Evolutionary conservation across 2,329 filamentous ascomycete genomes (phyloP).

Genomic region (Apiospora saccharicola): DNA sequence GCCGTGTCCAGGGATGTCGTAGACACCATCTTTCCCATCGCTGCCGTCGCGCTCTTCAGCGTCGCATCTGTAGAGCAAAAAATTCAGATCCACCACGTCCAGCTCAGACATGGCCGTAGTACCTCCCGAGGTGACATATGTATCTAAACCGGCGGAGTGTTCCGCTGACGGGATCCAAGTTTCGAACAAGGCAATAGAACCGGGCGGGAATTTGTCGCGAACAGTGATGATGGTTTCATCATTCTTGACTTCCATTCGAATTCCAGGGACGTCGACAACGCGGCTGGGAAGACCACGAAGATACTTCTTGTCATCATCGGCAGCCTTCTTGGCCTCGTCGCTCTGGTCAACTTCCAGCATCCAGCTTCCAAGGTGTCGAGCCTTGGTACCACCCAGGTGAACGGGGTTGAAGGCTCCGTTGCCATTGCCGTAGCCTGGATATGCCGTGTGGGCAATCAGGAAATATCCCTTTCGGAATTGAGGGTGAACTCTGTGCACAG

Average conservation of each 20-base stretch:
- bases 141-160: slow-evolving; percentile 83
- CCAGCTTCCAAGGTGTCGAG: slow-evolving; percentile 88
- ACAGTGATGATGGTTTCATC: slow-evolving; percentile 82
- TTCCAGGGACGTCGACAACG: slow-evolving; percentile 76
- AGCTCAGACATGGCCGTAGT: slow-evolving; percentile 79
- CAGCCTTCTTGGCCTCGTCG: slow-evolving; percentile 70
- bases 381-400: slow-evolving; percentile 82
- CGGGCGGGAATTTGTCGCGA: slow-evolving; percentile 85
- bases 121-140: slow-evolving; percentile 83
- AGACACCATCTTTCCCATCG: slow-evolving; percentile 82
- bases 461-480: slow-evolving; percentile 93
- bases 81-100: slow-evolving; percentile 85
- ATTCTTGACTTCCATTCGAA: slow-evolving; percentile 74
- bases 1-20: slow-evolving; percentile 84
- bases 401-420: slow-evolving; percentile 84
- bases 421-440: slow-evolving; percentile 86
- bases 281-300: slow-evolving; percentile 86
- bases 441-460: slow-evolving; percentile 94
- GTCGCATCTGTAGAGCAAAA: slow-evolving; percentile 89
- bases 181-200: slow-evolving; percentile 93
- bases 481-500: slow-evolving; percentile 93
- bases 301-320: slow-evolving; percentile 72
- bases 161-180: slow-evolving; percentile 93
- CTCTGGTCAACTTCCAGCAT: slow-evolving; percentile 86
- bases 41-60: slow-evolving; percentile 85